Percentiles rank a stretch among this genome's conserved stretches.
Evolutionary conservation across 169 alveolate species (phyloP).

Genomic region (Eimeria praecox): DNA sequence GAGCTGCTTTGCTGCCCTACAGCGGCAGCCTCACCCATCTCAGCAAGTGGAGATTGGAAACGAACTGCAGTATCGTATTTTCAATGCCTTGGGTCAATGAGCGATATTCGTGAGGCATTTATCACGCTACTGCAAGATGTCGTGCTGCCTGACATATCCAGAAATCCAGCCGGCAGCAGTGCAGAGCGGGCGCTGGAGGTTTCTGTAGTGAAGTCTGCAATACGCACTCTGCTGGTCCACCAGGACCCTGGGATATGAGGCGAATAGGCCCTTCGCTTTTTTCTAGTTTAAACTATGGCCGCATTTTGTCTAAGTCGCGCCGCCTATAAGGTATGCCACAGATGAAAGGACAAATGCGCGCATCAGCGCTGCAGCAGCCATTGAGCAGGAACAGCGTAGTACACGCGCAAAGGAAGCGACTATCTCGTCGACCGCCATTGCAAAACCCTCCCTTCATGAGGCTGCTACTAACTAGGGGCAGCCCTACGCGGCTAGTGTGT

Average conservation of each 20-base stretch:
- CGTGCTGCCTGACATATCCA: constrained; percentile 43
- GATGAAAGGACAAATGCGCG: not conserved
- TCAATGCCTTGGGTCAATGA: constrained; percentile 63
- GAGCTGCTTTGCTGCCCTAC: constrained; percentile 66
- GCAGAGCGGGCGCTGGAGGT: constrained; percentile 43
- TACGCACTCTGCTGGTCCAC: constrained; percentile 26
- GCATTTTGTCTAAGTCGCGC: not conserved
- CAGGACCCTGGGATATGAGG: not conserved
- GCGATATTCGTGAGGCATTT: constrained; percentile 71
- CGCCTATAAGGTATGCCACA: not conserved
- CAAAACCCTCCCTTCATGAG: not conserved
- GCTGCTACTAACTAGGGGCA: not conserved
- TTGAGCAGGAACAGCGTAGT: not conserved
- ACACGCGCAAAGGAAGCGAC: not conserved
- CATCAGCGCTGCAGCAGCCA: not conserved
- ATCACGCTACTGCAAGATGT: constrained; percentile 40
- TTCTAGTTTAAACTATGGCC: not conserved
- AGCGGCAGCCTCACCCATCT: constrained; percentile 50
- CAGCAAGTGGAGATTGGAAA: constrained; percentile 32
- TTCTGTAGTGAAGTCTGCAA: constrained; percentile 64
- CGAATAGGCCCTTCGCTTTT: not conserved
- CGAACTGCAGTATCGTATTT: constrained; percentile 14
- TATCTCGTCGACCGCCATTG: too few relatives aligned
- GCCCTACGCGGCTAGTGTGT: not conserved
- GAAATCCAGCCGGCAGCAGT: constrained; percentile 7